Percentiles rank a stretch among this genome's conserved stretches.
These are phyloP conservation scores for Aspergillus cristatus DNA, from an alignment of 495 filamentous ascomycete species.

Conservation along the genomic window DNA sequence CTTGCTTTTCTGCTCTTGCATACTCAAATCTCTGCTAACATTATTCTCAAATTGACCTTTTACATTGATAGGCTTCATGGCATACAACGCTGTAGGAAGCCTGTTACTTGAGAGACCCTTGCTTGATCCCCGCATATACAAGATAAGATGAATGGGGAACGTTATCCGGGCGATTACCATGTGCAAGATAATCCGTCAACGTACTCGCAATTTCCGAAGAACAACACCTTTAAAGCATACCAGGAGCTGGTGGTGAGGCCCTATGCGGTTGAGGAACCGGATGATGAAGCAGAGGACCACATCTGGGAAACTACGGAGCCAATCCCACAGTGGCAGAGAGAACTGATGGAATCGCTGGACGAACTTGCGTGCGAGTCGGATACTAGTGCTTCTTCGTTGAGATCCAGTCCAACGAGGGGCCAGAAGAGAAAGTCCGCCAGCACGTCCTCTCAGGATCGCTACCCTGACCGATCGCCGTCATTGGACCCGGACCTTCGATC, in stretches of 20 bases:
- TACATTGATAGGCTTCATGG: too few species aligned
- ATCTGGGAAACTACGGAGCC: too few species aligned
- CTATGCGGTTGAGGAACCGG: constrained; percentile 38
- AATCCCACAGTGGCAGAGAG: constrained; percentile 20
- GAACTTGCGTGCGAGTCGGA: constrained; percentile 18
- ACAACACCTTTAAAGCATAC: not conserved
- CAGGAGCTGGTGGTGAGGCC: constrained; percentile 18
- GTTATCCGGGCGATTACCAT: not conserved
- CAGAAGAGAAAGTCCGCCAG: constrained; percentile 30
- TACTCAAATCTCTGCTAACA: too few species aligned
- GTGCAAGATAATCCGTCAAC: not conserved
- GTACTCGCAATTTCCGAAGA: not conserved
- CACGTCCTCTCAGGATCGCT: not conserved
- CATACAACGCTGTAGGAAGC: too few species aligned
- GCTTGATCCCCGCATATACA: too few species aligned
- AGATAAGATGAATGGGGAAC: too few species aligned
- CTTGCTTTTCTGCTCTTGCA: too few species aligned
- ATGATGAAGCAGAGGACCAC: constrained; percentile 18
- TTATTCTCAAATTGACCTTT: too few species aligned
- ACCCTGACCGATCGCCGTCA: not conserved
- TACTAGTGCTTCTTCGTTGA: constrained; percentile 2
- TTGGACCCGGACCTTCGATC: not conserved
- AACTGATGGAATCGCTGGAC: constrained; percentile 25
- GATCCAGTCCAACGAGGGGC: constrained; percentile 15
- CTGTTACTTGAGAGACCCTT: too few species aligned